Evolutionary conservation across 495 filamentous ascomycete species (phyloP).

Genomic region (Zalerion maritima): DNA sequence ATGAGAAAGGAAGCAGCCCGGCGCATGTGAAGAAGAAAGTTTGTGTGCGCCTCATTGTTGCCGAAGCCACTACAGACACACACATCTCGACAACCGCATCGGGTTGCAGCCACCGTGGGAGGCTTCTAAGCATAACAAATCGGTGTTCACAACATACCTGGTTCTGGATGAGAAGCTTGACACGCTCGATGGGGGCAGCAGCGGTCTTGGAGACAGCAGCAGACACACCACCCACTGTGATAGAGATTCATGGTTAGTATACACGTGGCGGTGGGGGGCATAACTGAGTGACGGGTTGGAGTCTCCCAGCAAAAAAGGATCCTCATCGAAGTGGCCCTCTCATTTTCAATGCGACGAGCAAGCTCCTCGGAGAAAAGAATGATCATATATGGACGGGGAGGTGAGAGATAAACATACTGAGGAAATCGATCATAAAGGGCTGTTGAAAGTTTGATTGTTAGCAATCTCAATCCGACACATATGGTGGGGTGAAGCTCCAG

Average conservation of each 20-base stretch:
- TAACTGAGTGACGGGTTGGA: too few species aligned
- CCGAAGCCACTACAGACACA: neutral
- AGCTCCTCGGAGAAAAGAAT: neutral
- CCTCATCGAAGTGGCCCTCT: too few species aligned
- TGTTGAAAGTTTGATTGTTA: slow-evolving; percentile 23
- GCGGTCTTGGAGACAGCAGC: slow-evolving; percentile 99
- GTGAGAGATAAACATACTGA: slow-evolving; percentile 81
- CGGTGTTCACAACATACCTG: slow-evolving; percentile 52
- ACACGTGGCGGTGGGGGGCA: too few species aligned
- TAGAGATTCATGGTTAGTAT: slow-evolving; percentile 21
- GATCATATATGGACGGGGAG: slow-evolving; percentile 1
- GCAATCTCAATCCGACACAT: slow-evolving; percentile 8
- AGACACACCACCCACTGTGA: slow-evolving; percentile 95
- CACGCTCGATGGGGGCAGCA: slow-evolving; percentile 98
- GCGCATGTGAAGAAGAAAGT: neutral
- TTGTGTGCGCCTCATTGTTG: neutral
- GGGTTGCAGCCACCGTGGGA: slow-evolving; percentile 7
- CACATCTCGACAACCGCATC: slow-evolving; percentile 1
- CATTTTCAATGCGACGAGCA: neutral
- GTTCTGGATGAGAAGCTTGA: slow-evolving; percentile 99
- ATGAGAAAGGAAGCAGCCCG: slow-evolving; percentile 1
- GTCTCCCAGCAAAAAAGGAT: too few species aligned
- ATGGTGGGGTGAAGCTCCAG: slow-evolving; percentile 3
- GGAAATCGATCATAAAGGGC: slow-evolving; percentile 80
- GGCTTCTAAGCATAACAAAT: slow-evolving; percentile 1